Evolutionary conservation across 2,329 filamentous ascomycete species (phyloP).

Genomic region (Botrytis medusae): DNA sequence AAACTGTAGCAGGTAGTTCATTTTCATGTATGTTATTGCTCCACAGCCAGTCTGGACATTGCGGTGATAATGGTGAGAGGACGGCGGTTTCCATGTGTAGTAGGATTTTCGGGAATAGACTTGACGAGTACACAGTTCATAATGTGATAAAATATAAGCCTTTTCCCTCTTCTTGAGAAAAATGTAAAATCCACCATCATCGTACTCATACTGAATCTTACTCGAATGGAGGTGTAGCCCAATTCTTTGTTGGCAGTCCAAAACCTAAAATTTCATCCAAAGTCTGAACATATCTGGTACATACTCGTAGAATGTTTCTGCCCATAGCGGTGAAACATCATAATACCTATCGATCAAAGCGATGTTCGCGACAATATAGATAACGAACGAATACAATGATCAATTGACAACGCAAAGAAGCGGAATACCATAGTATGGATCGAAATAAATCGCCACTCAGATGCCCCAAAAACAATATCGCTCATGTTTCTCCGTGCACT

Average conservation of each 20-base stretch:
- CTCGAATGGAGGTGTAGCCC: neutral
- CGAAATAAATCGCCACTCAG: neutral
- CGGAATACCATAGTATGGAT: neutral
- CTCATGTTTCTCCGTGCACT: neutral
- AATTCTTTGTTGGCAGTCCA: neutral
- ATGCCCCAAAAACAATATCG: neutral
- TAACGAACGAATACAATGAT: neutral
- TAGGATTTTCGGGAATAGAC: neutral
- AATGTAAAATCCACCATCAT: neutral
- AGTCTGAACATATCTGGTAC: neutral
- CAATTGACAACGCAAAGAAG: neutral
- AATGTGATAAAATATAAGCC: neutral
- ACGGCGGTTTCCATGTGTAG: neutral
- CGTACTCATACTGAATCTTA: neutral
- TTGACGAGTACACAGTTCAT: neutral
- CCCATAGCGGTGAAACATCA: conserved; percentile 4
- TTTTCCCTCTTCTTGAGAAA: neutral
- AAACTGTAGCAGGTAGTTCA: neutral
- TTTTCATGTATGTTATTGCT: neutral
- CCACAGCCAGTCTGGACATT: too few relatives aligned
- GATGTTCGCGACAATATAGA: neutral
- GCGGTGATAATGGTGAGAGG: neutral
- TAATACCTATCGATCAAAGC: neutral
- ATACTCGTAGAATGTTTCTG: neutral
- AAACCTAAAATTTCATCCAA: neutral